Evolutionary conservation across 257 asterid species (phyloP), one percentile per base, ranked within the genome.

Genomic region (Solanum etuberosum): DNA sequence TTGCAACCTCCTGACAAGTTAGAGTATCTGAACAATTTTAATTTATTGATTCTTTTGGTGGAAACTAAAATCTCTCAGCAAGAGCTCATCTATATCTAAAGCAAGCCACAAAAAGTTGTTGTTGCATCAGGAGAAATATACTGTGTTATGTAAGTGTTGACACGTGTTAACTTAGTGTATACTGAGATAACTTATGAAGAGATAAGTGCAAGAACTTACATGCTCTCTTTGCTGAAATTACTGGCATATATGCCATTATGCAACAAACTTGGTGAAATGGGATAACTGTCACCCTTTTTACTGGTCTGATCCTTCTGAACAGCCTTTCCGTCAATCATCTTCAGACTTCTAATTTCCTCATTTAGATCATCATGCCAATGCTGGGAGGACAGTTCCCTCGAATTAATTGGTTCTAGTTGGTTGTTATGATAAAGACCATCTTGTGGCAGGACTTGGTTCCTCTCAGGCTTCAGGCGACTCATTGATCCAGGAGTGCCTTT

Each of bases 361-460:
- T 90, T 92, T 23, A 95, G 91, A 91, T 93, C 98, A 48, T 96
- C 98, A 87, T 95, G 96, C 95, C 94, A 93, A 13, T 93, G 92
- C 91, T 91, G 93, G 85, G 89, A 90, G 34, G 93, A 88, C 43
- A 67, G 85, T 82, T 91, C 94, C 16, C 40, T 85, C 35, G 93
- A 89, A 87, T 89, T 90, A 82, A 84, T 61, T 12, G 96, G 84
- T 16, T 89, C 93, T 54, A 84, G 35, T 83, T 89, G 92, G 29
- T 86, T 91, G 29, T 89, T 92, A 84, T 88, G 91, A 86, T 86
- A 88, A 25, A 83, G 42, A 54, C 94, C 91, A 80, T 95, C 95
- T 89, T 94, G 99, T 20, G 99, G 99, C 87, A 94, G 91, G 85
- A 96, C 93, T 92, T 96, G 99, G 88, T 96, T 96, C 93, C 96